Evolutionary conservation across 352 stramenopile species (phyloP), one percentile per base, ranked within the genome.

Genomic region (Pythium phragmiticola): DNA sequence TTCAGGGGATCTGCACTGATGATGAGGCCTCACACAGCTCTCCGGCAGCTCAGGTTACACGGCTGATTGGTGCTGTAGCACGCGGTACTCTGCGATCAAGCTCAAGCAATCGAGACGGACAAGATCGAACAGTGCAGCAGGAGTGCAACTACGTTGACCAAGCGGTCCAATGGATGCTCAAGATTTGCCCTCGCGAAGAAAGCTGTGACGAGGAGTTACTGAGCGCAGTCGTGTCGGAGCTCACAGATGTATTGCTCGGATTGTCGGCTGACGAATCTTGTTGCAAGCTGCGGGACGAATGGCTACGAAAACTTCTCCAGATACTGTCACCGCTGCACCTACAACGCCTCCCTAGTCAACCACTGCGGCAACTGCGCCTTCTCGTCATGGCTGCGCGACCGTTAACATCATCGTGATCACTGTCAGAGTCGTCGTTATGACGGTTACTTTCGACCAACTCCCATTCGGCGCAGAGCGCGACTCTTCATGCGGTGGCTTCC

Each of bases 301-400:
- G 57, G 47, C 21, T 72, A 19, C 37, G 21, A 21, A n/a, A 68
- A 26, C 45, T 72, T 14, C 59, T 72, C 1, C 33, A 51, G n/a
- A 50, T 56, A 16, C 54, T 72, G 16, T 53, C 65, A 33, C 30
- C 39, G 6, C 34, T 50, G 7, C 52, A 54, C n/a, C 48, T 67
- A 5, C 39, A 37, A n/a, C 34, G 39, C 6, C 28, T 72, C 7
- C 21, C 46, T 3, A 30, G 7, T 6, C 14, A 34, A 42, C 23
- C 57, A n/a, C 51, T 72, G 14, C 52, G 59, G 1, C 53, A 61
- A 26, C 36, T 72, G 19, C 59, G 65, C 2, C 46, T 68, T 13
- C 46, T 68, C 14, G 60, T 65, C 5, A 41, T 60, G 19, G 47
- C 43, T 4, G 45, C 59, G 7, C 60, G 54, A 9, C 60, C 58